Conservation (phyloP, 352 stramenopile species). For the Globisporangium barbulae region DNA sequence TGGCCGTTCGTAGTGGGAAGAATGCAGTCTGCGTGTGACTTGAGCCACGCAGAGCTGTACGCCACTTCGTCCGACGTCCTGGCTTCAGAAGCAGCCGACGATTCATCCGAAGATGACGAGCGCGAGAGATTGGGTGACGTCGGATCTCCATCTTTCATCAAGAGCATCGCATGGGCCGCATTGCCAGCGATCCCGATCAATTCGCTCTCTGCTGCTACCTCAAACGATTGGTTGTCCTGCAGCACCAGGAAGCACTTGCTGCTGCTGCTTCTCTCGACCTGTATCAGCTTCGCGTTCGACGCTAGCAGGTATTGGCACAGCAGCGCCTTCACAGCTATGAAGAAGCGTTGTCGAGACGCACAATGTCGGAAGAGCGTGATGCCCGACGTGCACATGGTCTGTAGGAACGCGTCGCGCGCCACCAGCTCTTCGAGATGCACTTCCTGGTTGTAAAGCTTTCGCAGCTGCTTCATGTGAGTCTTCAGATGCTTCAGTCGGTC, state of each 20-base stretch:
- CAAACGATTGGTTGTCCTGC: slow-evolving; percentile 8
- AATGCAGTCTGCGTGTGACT: slow-evolving; percentile 2
- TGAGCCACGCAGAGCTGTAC: slow-evolving; percentile 1
- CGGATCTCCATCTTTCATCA: not conserved
- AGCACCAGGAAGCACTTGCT: slow-evolving; percentile 12
- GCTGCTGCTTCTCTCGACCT: slow-evolving; percentile 22
- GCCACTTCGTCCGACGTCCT: not conserved
- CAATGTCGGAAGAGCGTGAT: slow-evolving; percentile 45
- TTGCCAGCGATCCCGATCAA: slow-evolving; percentile 15
- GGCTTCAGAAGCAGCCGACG: not conserved
- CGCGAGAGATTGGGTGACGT: not conserved
- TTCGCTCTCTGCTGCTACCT: not conserved
- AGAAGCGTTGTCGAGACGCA: slow-evolving; percentile 29
- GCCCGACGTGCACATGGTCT: slow-evolving; percentile 41
- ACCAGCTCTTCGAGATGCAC: slow-evolving; percentile 44
- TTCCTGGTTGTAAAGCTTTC: slow-evolving; percentile 42
- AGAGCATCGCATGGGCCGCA: slow-evolving; percentile 6
- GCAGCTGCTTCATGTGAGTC: slow-evolving; percentile 50
- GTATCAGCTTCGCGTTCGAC: slow-evolving; percentile 22
- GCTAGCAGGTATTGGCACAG: slow-evolving; percentile 38
- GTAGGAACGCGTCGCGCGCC: slow-evolving; percentile 28
- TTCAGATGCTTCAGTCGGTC: slow-evolving; percentile 38
- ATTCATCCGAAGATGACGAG: slow-evolving; percentile 3
- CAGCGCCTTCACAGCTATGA: slow-evolving; percentile 39
- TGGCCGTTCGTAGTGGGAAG: slow-evolving; percentile 17